Conservation (phyloP, 176 grass and related monocot species). For the Oryza officinalis region DNA sequence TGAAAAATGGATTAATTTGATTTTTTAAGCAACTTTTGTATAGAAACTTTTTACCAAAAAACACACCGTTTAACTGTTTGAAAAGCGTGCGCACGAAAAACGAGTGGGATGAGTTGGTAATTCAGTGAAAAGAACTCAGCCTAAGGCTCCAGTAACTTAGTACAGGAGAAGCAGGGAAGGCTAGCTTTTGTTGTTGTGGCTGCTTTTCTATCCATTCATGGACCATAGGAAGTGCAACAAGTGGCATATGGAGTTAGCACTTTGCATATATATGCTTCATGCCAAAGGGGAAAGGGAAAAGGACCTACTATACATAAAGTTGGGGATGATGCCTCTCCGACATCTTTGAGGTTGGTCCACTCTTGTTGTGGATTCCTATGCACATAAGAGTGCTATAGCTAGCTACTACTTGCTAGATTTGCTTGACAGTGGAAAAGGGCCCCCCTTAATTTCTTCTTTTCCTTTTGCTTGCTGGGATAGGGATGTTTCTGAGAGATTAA, state of each 20-base stretch:
- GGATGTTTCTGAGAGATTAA: neutral
- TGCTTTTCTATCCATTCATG: neutral
- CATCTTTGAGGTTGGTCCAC: neutral
- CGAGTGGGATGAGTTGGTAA: no score
- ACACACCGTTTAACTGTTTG: no score
- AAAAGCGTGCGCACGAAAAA: no score
- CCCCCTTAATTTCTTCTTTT: neutral
- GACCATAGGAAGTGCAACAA: slow-evolving; percentile 39
- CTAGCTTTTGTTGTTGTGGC: neutral
- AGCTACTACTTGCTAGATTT: neutral
- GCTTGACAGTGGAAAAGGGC: neutral
- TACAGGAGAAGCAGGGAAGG: neutral
- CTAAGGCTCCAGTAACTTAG: no score
- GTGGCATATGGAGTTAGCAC: slow-evolving; percentile 29
- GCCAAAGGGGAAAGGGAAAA: neutral
- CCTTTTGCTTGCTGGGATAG: neutral
- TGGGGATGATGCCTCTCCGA: neutral
- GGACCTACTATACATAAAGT: neutral
- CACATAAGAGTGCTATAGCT: neutral
- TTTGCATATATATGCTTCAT: slow-evolving; percentile 32
- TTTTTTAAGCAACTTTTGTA: no score
- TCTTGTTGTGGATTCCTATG: slow-evolving; percentile 22
- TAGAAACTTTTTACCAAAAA: no score
- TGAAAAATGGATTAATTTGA: no score
- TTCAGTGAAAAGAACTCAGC: no score